Evolutionary conservation across 208 protist genomes (phyloP).

Genomic region (Endotrypanum monterogeii): DNA sequence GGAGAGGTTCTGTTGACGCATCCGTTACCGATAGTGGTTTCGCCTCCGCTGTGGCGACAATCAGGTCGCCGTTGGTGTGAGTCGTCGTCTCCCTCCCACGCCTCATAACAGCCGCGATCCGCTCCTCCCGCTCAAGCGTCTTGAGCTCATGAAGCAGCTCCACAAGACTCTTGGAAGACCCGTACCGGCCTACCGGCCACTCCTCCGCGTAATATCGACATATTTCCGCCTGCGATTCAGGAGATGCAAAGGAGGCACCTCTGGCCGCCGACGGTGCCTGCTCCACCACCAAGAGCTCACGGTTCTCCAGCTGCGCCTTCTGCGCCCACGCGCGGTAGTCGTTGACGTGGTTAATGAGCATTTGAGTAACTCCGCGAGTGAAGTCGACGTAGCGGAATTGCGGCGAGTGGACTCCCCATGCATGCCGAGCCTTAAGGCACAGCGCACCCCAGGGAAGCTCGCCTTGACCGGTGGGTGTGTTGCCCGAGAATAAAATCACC

Average conservation of each 20-base stretch:
- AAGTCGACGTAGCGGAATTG: constrained; percentile 23
- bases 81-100: not conserved
- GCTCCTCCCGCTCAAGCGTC: constrained; percentile 10
- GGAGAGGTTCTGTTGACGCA: not conserved
- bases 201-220: constrained; percentile 3
- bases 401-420: constrained; percentile 15
- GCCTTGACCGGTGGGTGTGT: constrained; percentile 7
- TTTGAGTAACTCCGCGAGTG: constrained; percentile 1
- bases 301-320: constrained; percentile 2
- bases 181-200: constrained; percentile 9
- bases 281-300: constrained; percentile 17
- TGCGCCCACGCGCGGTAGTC: constrained; percentile 10
- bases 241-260: not conserved
- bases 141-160: constrained; percentile 11
- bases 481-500: constrained; percentile 13
- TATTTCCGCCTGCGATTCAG: not conserved
- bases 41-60: not conserved
- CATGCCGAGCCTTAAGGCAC: constrained; percentile 11
- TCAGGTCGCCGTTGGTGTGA: not conserved
- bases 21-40: not conserved
- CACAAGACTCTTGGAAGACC: constrained; percentile 5
- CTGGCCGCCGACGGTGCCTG: constrained; percentile 6
- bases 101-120: not conserved
- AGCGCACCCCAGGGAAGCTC: constrained; percentile 14
- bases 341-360: constrained; percentile 16